These are phyloP conservation scores for Rhododendron kiyosumense DNA, from an alignment of 148 eudicot genomes.

Conservation along the genomic window DNA sequence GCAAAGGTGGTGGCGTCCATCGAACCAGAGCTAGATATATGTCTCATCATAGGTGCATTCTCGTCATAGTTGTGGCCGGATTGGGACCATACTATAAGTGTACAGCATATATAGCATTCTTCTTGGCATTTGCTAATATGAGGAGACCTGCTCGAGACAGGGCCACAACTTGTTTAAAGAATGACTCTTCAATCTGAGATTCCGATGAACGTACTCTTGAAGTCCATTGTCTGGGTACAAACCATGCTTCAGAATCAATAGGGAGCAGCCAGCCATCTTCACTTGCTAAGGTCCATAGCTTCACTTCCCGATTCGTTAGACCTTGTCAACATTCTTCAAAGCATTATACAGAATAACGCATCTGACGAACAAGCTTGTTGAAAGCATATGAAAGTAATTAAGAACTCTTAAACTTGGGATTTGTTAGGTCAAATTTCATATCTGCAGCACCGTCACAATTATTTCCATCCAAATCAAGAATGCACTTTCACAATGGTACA, in stretches of 20 bases:
- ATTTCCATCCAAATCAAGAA: too few species aligned
- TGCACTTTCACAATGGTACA: background rate
- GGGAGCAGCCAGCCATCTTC: slow-evolving; percentile 99
- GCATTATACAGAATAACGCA: background rate
- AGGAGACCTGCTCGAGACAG: slow-evolving; percentile 80
- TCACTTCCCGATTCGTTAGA: slow-evolving; percentile 76
- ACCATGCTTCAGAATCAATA: slow-evolving; percentile 92
- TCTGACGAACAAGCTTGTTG: background rate
- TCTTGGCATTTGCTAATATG: slow-evolving; percentile 90
- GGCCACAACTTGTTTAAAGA: slow-evolving; percentile 89
- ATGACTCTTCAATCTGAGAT: slow-evolving; percentile 57
- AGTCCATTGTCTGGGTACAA: slow-evolving; percentile 79
- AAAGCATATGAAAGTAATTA: background rate
- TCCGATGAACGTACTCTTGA: slow-evolving; percentile 72
- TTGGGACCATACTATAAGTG: slow-evolving; percentile 59
- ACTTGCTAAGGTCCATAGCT: slow-evolving; percentile 84
- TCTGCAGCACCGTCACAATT: background rate
- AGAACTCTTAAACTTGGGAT: background rate
- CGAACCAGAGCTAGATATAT: slow-evolving; percentile 38
- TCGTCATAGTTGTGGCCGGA: slow-evolving; percentile 54
- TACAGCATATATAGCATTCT: slow-evolving; percentile 92
- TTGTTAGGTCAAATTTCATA: background rate
- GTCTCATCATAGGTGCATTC: slow-evolving; percentile 32
- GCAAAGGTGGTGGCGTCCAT: slow-evolving; percentile 30
- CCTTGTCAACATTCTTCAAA: slow-evolving; percentile 41